Percentiles rank a stretch among this genome's conserved stretches.
Conservation (phyloP, 371 early-diverging fungal genomes). For the Apophysomyces ossiformis region DNA sequence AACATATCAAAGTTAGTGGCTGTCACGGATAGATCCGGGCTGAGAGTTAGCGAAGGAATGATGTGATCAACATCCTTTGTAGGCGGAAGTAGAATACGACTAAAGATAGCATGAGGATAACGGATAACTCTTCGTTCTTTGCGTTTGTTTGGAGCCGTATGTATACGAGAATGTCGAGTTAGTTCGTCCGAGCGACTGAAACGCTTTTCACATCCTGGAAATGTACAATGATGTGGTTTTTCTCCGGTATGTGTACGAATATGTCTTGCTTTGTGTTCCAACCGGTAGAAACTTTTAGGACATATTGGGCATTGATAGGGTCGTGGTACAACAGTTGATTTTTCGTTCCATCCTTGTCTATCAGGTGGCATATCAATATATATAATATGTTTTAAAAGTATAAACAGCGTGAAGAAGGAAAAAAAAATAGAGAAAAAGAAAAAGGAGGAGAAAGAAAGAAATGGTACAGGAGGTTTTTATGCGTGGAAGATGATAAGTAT, state of each 20-base stretch:
- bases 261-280: constrained; percentile 86
- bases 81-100: constrained; percentile 4
- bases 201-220: constrained; percentile 78
- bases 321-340: constrained; percentile 30
- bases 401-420: not conserved
- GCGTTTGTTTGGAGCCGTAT: constrained; percentile 52
- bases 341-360: constrained; percentile 2
- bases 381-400: not conserved
- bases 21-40: no score
- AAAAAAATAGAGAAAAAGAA: not conserved
- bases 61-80: not conserved
- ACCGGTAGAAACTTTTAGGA: constrained; percentile 69
- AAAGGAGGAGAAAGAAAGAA: not conserved
- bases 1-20: not conserved
- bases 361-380: not conserved
- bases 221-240: constrained; percentile 84
- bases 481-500: no score
- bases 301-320: constrained; percentile 73
- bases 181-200: constrained; percentile 93
- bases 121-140: constrained; percentile 26
- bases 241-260: constrained; percentile 93
- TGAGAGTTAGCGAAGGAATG: constrained; percentile 10
- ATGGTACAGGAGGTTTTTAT: no score
- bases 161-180: constrained; percentile 81
- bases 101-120: constrained; percentile 6